Percentiles rank a stretch among this genome's conserved stretches.
Conservation (phyloP, 2,329 filamentous ascomycete genomes). For the Trichoderma atrobrunneum region DNA sequence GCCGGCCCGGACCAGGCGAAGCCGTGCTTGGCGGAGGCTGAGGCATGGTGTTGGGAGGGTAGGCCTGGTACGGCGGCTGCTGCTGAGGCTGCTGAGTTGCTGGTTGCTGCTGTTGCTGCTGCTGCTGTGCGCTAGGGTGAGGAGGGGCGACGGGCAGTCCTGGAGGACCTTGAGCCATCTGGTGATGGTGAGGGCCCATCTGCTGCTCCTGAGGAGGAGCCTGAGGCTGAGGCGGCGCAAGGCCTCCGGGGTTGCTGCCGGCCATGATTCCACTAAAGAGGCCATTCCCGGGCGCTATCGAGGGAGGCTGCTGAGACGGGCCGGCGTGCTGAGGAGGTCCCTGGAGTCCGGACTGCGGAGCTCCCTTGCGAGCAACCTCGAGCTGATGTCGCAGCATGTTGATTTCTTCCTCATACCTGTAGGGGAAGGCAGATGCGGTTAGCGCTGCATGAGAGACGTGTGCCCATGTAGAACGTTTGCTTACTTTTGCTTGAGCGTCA, state of each 20-base stretch:
- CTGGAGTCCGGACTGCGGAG: constrained; percentile 56
- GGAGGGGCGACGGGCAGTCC: constrained; percentile 58
- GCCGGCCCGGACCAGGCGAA: constrained; percentile 85
- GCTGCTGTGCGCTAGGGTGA: constrained; percentile 60
- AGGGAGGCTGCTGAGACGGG: constrained; percentile 80
- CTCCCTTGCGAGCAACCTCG: constrained; percentile 66
- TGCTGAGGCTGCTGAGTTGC: constrained; percentile 47
- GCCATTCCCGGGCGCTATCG: constrained; percentile 86
- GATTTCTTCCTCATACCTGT: constrained; percentile 92
- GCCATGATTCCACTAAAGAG: constrained; percentile 96
- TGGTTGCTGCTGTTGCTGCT: constrained; percentile 18
- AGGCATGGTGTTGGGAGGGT: constrained; percentile 69
- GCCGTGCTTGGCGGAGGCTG: constrained; percentile 82
- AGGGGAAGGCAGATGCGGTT: constrained; percentile 1
- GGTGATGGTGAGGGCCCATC: constrained; percentile 45
- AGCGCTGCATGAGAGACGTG: constrained; percentile 8
- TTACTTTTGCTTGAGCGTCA: constrained; percentile 88
- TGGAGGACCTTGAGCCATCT: constrained; percentile 72
- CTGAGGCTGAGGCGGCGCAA: constrained; percentile 72
- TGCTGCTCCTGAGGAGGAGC: constrained; percentile 69
- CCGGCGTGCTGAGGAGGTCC: constrained; percentile 73
- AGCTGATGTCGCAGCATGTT: constrained; percentile 82
- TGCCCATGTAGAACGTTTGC: constrained; percentile 31
- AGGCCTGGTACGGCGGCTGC: constrained; percentile 62
- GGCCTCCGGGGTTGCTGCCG: constrained; percentile 77